Percentiles rank a stretch among this genome's conserved stretches.
phyloP scores from a whole-genome alignment of 2,329 filamentous ascomycete species.

The Pseudofabraea citricarpa region DNA sequence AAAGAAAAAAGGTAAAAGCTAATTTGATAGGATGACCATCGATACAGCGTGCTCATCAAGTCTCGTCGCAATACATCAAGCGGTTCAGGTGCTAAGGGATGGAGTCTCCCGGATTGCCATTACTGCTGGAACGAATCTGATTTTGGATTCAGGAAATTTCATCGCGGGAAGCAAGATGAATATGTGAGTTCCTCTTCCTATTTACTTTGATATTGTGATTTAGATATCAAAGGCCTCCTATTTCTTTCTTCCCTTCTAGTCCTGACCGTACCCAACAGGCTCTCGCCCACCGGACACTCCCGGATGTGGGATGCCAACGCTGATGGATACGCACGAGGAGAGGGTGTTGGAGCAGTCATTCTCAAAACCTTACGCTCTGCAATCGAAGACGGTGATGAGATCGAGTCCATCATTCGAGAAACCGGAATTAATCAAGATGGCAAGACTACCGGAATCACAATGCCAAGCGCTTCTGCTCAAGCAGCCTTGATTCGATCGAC shows the following conservation, averaged over 20 bases:
- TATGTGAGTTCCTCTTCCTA: not conserved
- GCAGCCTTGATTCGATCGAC: constrained; percentile 2
- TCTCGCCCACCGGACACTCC: constrained; percentile 24
- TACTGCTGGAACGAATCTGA: constrained; percentile 11
- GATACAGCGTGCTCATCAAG: constrained; percentile 54
- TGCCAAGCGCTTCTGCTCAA: constrained; percentile 43
- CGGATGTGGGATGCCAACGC: constrained; percentile 28
- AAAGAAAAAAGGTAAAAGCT: not conserved
- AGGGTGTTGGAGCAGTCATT: constrained; percentile 52
- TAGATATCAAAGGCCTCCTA: not conserved
- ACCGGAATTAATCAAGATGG: constrained; percentile 54
- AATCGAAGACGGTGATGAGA: constrained; percentile 50
- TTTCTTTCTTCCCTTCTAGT: not conserved
- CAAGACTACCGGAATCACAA: constrained; percentile 48
- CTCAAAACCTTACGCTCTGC: constrained; percentile 55
- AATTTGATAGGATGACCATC: constrained; percentile 36
- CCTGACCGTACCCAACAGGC: constrained; percentile 30
- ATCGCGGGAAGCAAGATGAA: constrained; percentile 26
- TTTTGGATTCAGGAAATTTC: not conserved
- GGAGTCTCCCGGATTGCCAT: constrained; percentile 26
- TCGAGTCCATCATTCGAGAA: constrained; percentile 48
- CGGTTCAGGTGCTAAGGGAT: constrained; percentile 40
- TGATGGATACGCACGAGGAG: constrained; percentile 23
- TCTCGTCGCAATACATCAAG: constrained; percentile 48
- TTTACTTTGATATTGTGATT: not conserved